phyloP scores from a whole-genome alignment of 1,139 yeast species.

The Protomyces gravidus region DNA sequence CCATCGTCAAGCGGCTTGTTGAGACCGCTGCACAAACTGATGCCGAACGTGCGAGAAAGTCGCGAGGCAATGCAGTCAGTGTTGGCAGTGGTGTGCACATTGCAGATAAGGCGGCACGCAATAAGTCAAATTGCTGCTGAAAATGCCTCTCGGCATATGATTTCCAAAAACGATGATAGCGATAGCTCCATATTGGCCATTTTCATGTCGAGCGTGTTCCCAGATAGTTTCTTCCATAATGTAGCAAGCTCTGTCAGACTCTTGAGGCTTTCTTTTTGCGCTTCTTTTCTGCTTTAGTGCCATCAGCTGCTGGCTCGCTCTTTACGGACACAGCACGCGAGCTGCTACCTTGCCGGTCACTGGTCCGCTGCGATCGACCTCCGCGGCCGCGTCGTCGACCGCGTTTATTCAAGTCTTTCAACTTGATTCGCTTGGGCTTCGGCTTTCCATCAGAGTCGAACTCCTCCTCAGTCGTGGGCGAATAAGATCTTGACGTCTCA shows the following conservation, averaged over 20 bases:
- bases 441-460: background rate
- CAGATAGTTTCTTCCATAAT: too few species aligned
- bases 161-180: too few species aligned
- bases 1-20: conserved; percentile 8
- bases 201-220: too few species aligned
- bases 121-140: conserved; percentile 18
- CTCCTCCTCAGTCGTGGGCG: conserved; percentile 16
- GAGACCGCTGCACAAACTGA: conserved; percentile 16
- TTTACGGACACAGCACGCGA: background rate
- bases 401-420: background rate
- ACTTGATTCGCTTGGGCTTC: background rate
- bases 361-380: background rate
- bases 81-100: conserved; percentile 13
- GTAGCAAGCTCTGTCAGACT: too few species aligned
- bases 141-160: too few species aligned
- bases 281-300: background rate
- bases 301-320: background rate
- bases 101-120: conserved; percentile 12
- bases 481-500: conserved; percentile 22
- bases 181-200: too few species aligned
- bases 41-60: conserved; percentile 5
- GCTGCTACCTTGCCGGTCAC: background rate
- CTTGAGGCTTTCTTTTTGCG: too few species aligned
- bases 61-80: conserved; percentile 5
- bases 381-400: background rate